Base-by-base conservation (phyloP, 495 filamentous ascomycete genomes). In the Penicillium roqueforti region DNA sequence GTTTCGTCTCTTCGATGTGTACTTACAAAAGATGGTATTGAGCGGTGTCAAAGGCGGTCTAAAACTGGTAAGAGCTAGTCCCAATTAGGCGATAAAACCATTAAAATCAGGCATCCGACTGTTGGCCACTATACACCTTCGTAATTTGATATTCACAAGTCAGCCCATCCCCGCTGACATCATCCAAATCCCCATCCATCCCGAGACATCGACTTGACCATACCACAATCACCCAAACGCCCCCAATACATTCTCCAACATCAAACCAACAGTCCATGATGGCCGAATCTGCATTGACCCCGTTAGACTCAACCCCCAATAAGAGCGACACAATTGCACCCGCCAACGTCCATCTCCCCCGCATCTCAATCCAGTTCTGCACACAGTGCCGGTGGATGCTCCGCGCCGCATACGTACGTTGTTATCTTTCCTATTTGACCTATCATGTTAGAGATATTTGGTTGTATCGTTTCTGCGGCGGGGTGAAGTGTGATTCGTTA, bases 321-420 rank as follows among this genome's bases (percentile, higher is more conserved):
- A 51, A 40, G 6, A 36, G 55, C 19, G 47, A 39, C 19, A 46
- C 13, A 16, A 62, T 51, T 1, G 51, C 56, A 13, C 41, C 55
- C 16, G 58, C 62, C 28, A 64, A 62, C 16, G 56, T 73, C 23
- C 67, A 71, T 47, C 72, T 81, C 19, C 87, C 87, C 19, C 79
- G 87, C 25, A 75, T 93, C 51, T 83, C 82, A 22, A 92, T 93
- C 61, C 74, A 83, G 54, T 93, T 85, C 73, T 92, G 88, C 68
- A 90, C 86, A 1, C 86, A 89, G 63, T 93, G 89, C 67, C 89
- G 89, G 74, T 97, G 92, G 92, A 88, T 96, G 80, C 74, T 97
- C 9, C 75, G 92, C 47, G 88, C 88, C 32, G 87, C 87, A 53
- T 91, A 89, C 67, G 87, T 91, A 79, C 61, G 84, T 77, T 31